Evolutionary conservation across 2,329 filamentous ascomycete species (phyloP).

Genomic region (Colletotrichum euphorbiae): DNA sequence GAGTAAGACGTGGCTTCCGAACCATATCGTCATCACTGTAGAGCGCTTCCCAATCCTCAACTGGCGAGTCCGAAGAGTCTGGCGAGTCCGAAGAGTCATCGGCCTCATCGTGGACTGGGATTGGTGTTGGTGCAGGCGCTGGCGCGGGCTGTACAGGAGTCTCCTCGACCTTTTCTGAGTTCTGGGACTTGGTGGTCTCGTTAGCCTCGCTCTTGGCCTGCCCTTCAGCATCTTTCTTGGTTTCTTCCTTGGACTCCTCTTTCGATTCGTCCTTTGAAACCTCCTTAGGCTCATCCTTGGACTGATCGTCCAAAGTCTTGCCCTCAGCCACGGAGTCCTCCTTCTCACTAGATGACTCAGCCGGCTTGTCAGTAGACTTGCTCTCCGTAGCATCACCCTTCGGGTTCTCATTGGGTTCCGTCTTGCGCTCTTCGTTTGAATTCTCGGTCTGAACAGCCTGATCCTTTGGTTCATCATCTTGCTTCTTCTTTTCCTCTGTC

Average conservation of each 20-base stretch:
- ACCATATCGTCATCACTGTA: constrained; percentile 70
- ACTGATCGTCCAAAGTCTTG: neutral
- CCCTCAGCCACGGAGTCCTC: neutral
- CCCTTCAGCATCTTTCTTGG: constrained; percentile 22
- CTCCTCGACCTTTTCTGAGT: constrained; percentile 27
- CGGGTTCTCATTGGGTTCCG: neutral
- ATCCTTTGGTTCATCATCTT: constrained; percentile 35
- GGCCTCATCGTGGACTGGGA: constrained; percentile 52
- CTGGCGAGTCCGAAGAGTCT: constrained; percentile 69
- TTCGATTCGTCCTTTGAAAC: constrained; percentile 17
- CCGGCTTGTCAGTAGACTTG: neutral
- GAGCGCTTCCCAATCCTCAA: constrained; percentile 69
- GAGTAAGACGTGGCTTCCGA: constrained; percentile 59
- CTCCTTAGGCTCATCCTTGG: neutral
- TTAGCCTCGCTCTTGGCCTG: constrained; percentile 36
- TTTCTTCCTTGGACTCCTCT: neutral
- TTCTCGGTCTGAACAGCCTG: constrained; percentile 37
- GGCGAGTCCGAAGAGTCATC: constrained; percentile 71
- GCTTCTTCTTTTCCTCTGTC: constrained; percentile 42
- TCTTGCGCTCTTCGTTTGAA: constrained; percentile 11
- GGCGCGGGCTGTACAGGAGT: constrained; percentile 36
- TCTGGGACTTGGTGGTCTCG: neutral
- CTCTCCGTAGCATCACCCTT: constrained; percentile 28
- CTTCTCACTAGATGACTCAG: neutral
- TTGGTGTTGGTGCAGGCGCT: constrained; percentile 18